These are phyloP conservation scores for Harringtonia aguacate DNA, from an alignment of 2,329 filamentous ascomycete genomes.

Conservation along the genomic window DNA sequence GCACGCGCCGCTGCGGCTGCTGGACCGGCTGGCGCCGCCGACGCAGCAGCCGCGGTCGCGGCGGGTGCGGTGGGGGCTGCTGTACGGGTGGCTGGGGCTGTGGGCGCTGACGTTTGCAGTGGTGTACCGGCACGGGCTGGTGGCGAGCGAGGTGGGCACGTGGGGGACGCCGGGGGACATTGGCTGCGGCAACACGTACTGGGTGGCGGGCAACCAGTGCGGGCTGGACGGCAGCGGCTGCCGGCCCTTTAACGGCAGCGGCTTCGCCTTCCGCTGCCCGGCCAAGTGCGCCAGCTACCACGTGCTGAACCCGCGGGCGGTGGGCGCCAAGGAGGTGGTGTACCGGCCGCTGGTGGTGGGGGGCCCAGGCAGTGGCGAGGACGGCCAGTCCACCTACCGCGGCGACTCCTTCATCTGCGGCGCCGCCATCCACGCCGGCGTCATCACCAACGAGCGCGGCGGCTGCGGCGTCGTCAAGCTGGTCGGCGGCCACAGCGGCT, in stretches of 20 bases:
- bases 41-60: constrained; percentile 46
- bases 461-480: constrained; percentile 63
- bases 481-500: constrained; percentile 50
- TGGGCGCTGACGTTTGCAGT: constrained; percentile 64
- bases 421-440: constrained; percentile 64
- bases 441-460: constrained; percentile 53
- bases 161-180: constrained; percentile 58
- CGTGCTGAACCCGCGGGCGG: constrained; percentile 62
- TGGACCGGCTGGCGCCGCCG: constrained; percentile 48
- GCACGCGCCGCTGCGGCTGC: constrained; percentile 50
- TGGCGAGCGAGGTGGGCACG: constrained; percentile 49
- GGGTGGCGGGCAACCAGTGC: constrained; percentile 60
- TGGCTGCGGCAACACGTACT: constrained; percentile 58
- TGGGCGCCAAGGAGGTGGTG: constrained; percentile 56
- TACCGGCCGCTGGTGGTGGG: constrained; percentile 59
- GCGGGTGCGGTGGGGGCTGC: constrained; percentile 46
- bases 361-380: constrained; percentile 39
- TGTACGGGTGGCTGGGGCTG: constrained; percentile 48
- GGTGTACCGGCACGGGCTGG: constrained; percentile 53
- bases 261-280: constrained; percentile 65
- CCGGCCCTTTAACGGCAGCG: constrained; percentile 60
- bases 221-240: constrained; percentile 66
- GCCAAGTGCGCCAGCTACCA: constrained; percentile 57
- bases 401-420: constrained; percentile 74
- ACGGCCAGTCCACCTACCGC: constrained; percentile 51